Percentiles rank a stretch among this genome's conserved stretches.
Conservation (phyloP, 768 basidiomycete species). For the Roridomyces roridus region DNA sequence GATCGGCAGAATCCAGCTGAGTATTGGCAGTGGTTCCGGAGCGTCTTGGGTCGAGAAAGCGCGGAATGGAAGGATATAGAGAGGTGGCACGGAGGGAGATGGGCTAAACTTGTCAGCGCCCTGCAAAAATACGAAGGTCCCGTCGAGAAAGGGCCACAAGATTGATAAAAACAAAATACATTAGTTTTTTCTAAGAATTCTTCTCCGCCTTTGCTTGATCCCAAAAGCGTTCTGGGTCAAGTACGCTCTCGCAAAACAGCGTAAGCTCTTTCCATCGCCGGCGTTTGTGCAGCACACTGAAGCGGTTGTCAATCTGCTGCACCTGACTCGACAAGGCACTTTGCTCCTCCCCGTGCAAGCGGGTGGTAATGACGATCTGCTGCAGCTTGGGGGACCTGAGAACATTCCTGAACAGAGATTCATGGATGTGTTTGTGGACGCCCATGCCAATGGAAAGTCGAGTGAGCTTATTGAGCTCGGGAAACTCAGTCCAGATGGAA, state of each 20-base stretch:
- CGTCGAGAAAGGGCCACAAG: not conserved
- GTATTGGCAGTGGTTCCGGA: slow-evolving; percentile 35
- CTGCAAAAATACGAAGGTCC: slow-evolving; percentile 36
- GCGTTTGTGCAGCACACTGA: too few species aligned
- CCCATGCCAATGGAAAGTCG: slow-evolving; percentile 23
- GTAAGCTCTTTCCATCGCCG: too few species aligned
- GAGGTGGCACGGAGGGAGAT: slow-evolving; percentile 44
- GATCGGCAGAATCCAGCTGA: too few species aligned
- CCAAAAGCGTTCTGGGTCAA: too few species aligned
- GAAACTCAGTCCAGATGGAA: not conserved
- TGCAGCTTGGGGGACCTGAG: slow-evolving; percentile 10
- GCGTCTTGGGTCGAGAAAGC: slow-evolving; percentile 29
- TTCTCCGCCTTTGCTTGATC: too few species aligned
- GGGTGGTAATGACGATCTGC: too few species aligned
- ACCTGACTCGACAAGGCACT: too few species aligned
- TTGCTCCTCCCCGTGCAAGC: too few species aligned
- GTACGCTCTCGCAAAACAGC: too few species aligned
- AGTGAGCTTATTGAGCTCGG: slow-evolving; percentile 12
- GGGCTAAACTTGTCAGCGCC: slow-evolving; percentile 34
- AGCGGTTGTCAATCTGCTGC: too few species aligned
- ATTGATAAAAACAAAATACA: too few species aligned
- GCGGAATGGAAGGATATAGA: slow-evolving; percentile 38
- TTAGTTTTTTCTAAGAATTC: too few species aligned
- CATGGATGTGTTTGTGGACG: not conserved
- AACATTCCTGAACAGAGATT: not conserved